Evolutionary conservation across 2,329 filamentous ascomycete species (phyloP).

Genomic region (Metarhizium guizhouense): DNA sequence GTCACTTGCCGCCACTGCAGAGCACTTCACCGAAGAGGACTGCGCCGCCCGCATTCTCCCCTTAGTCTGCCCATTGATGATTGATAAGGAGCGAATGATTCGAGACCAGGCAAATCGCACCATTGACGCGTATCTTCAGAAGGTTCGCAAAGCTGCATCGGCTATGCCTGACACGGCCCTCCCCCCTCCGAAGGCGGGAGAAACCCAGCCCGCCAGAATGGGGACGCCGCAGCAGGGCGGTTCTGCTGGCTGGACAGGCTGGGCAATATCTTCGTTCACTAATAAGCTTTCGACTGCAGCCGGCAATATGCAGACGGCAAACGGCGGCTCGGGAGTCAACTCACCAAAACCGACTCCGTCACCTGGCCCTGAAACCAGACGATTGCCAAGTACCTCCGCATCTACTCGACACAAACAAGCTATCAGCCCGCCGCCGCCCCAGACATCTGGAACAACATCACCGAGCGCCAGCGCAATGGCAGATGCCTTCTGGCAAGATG

Average conservation of each 20-base stretch:
- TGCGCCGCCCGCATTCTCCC: conserved; percentile 78
- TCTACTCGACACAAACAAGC: conserved; percentile 53
- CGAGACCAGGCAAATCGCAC: conserved; percentile 88
- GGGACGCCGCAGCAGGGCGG: conserved; percentile 62
- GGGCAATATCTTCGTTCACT: conserved; percentile 97
- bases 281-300: conserved; percentile 81
- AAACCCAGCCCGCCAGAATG: conserved; percentile 58
- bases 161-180: conserved; percentile 73
- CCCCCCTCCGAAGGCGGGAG: conserved; percentile 51
- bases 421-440: conserved; percentile 40
- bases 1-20: conserved; percentile 75
- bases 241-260: conserved; percentile 69
- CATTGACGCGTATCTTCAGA: conserved; percentile 74
- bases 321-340: conserved; percentile 32
- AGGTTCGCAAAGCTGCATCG: conserved; percentile 68
- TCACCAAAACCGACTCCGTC: conserved; percentile 32
- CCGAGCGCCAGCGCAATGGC: conserved; percentile 33
- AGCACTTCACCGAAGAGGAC: conserved; percentile 84
- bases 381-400: conserved; percentile 38
- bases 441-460: conserved; percentile 39
- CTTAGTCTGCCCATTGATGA: conserved; percentile 69
- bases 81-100: conserved; percentile 93
- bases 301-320: conserved; percentile 68
- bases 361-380: conserved; percentile 29
- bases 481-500: conserved; percentile 45